Base-by-base conservation (phyloP, 805 yeast species). In the Wickerhamomyces pijperi region DNA sequence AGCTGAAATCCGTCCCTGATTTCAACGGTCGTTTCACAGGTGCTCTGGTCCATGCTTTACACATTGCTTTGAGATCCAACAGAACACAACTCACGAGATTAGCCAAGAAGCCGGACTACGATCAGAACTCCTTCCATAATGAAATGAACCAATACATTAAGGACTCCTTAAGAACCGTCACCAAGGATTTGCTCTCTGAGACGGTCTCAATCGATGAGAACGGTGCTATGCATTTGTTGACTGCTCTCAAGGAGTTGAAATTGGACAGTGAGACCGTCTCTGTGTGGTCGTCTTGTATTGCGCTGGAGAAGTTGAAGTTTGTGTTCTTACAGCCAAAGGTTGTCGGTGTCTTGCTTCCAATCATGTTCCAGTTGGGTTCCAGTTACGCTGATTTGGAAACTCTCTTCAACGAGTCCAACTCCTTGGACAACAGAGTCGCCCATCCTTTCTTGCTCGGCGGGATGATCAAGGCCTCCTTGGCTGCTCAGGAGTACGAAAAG, bases 391-490 rank as follows among this genome's bases (percentile, higher is more conserved):
- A 81, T 49, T 64, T 81, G 39, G 68, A 74, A 55, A 56, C 63
- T 20, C 64, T 82, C 46, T 82, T 68, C 54, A 70, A 72, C 28
- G 62, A 61, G 42, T 62, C 70, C 3, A 60, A 60, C 15, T 50
- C 59, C 3, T n/a, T 38, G 13, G 49, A 55, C 45, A 54, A 57
- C 17, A 46, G 50, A 28, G 34, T 19, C 19, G 21, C 39, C 2
- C 64, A 66, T 40, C 59, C 61, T 32, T 74, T 74, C 38, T 66
- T 84, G 40, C 68, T 74, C 37, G 74, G 75, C 35, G 82, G 88
- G 37, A 76, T 84, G 74, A 82, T 86, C 40, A 72, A 80, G 54
- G 81, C 83, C 19, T 75, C 86, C 43, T 62, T 85, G 21, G 64
- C 69, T 34, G 80, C 80, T 25, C 75, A 76, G 38, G 79, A 77